These are phyloP conservation scores for Solanum microdontum DNA, from an alignment of 257 asterid species.

Conservation along the genomic window DNA sequence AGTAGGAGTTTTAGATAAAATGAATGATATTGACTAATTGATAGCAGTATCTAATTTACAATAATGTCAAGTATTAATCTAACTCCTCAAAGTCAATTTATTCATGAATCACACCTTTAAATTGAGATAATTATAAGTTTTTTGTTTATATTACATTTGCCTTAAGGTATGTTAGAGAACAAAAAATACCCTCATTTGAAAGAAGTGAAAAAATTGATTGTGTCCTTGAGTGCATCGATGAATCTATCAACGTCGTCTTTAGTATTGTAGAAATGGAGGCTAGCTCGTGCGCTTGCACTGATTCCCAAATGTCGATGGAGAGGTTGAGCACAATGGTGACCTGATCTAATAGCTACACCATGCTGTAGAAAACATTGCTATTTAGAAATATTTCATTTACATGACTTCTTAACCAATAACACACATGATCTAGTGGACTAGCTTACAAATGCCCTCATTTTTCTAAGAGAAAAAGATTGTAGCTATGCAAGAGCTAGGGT, in stretches of 20 bases:
- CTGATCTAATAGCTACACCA: conserved; percentile 79
- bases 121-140: not conserved
- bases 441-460: not conserved
- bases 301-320: conserved; percentile 75
- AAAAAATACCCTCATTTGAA: conserved; percentile 23
- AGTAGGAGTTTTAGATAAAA: not conserved
- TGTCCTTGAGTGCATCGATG: conserved; percentile 57
- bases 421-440: not conserved
- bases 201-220: conserved; percentile 53
- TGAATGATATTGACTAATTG: not conserved
- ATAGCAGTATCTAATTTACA: not conserved
- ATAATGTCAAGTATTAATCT: not conserved
- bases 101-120: not conserved
- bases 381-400: not conserved
- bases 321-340: conserved; percentile 97
- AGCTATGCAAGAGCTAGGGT: not conserved
- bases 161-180: not conserved
- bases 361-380: conserved; percentile 37
- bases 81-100: not conserved
- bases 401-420: not conserved
- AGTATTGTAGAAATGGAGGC: conserved; percentile 89
- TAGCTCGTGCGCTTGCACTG: conserved; percentile 80
- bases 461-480: no score
- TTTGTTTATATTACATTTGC: not conserved
- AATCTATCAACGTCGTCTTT: conserved; percentile 76